A percentile compares a stretch with the other conserved stretches of the same genome.
Evolutionary conservation across 1,284 basidiomycete species (phyloP).

Genomic region (Ceratobasidium papillatum): DNA sequence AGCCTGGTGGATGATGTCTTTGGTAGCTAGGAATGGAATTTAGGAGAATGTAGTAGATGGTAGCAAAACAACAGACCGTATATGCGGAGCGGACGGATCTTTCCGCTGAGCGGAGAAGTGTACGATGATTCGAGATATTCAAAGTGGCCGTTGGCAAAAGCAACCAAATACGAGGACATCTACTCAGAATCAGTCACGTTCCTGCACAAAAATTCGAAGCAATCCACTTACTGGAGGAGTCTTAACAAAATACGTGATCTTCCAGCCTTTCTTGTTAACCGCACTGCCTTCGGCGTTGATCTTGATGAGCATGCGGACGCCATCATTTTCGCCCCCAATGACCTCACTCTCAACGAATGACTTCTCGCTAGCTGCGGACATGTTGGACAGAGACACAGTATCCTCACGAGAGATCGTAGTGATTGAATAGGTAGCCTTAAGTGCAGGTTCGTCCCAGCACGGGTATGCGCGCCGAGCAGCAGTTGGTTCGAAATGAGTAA

Average conservation of each 20-base stretch:
- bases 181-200: constrained; percentile 1
- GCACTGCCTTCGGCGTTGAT: constrained; percentile 50
- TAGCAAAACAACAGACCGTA: constrained; percentile 52
- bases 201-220: neutral
- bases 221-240: constrained; percentile 48
- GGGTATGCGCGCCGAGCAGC: constrained; percentile 57
- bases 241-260: constrained; percentile 55
- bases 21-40: constrained; percentile 54
- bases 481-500: constrained; percentile 54
- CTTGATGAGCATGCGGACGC: too few species aligned
- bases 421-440: constrained; percentile 63
- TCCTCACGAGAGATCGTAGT: constrained; percentile 56
- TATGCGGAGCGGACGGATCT: constrained; percentile 58
- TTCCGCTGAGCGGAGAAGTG: constrained; percentile 58
- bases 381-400: constrained; percentile 6
- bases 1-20: constrained; percentile 59
- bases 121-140: constrained; percentile 55
- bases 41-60: neutral
- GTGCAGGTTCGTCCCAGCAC: constrained; percentile 64
- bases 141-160: constrained; percentile 64
- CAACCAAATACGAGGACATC: constrained; percentile 63
- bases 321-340: constrained; percentile 40
- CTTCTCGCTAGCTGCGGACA: neutral
- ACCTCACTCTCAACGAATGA: constrained; percentile 44
- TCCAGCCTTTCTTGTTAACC: constrained; percentile 51